phyloP scores from a whole-genome alignment of 2,329 filamentous ascomycete species.

The Monilinia fructigena region DNA sequence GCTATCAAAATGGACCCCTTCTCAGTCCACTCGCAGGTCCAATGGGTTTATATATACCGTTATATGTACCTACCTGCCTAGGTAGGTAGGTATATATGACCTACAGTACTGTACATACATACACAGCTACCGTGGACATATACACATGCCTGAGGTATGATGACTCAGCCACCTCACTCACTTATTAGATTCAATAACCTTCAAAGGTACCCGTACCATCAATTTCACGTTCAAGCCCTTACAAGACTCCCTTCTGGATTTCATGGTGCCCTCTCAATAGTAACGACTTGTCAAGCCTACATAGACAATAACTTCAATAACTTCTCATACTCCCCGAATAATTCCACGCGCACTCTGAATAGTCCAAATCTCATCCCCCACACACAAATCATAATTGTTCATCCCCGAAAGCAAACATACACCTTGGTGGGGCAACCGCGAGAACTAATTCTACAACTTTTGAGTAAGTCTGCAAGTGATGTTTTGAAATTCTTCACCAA shows the following conservation, averaged over 20 bases:
- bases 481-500: background rate
- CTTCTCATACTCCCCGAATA: slow-evolving; percentile 1
- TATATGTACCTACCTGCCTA: no score
- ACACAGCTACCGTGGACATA: no score
- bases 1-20: no score
- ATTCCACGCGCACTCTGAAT: slow-evolving; percentile 17
- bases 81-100: no score
- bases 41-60: no score
- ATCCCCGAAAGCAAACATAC: slow-evolving; percentile 29
- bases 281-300: slow-evolving; percentile 9
- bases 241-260: slow-evolving; percentile 8
- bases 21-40: no score
- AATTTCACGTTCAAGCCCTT: slow-evolving; percentile 14
- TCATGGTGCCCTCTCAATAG: slow-evolving; percentile 17
- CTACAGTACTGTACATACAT: no score
- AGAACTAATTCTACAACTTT: slow-evolving; percentile 22
- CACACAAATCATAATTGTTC: slow-evolving; percentile 23
- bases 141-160: background rate
- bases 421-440: slow-evolving; percentile 39
- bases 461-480: slow-evolving; percentile 20
- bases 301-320: slow-evolving; percentile 19
- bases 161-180: slow-evolving; percentile 18
- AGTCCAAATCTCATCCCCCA: slow-evolving; percentile 4
- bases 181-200: background rate
- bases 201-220: slow-evolving; percentile 5